Conservation (phyloP, 305 asterid genomes). For the Plantago lanceolata region DNA sequence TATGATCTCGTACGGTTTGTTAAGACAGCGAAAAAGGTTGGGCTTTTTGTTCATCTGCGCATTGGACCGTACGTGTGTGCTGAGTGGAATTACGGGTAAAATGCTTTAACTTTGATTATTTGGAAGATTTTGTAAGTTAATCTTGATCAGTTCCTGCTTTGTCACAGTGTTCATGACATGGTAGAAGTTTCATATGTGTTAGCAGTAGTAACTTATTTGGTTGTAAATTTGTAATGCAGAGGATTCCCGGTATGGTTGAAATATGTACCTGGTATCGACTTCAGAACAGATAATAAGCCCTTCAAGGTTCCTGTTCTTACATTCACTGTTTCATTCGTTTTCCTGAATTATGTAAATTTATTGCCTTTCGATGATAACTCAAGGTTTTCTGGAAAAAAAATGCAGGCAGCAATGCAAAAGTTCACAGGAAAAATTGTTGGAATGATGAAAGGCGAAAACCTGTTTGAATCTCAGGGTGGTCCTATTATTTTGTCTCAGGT, state of each 20-base stretch:
- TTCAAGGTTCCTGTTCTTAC: constrained; percentile 41
- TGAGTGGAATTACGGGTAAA: constrained; percentile 72
- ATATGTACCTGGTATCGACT: constrained; percentile 62
- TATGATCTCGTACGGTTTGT: constrained; percentile 61
- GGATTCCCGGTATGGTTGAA: constrained; percentile 75
- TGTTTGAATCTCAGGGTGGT: constrained; percentile 61
- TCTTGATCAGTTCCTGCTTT: constrained; percentile 1
- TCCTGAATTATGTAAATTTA: not conserved
- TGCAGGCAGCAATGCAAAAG: constrained; percentile 52
- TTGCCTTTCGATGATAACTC: not conserved
- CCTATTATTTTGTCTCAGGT: constrained; percentile 72
- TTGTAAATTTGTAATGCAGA: constrained; percentile 33
- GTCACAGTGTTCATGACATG: not conserved
- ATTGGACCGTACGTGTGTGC: constrained; percentile 73
- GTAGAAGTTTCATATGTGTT: not conserved
- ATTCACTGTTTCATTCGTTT: not conserved
- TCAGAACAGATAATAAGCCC: constrained; percentile 59
- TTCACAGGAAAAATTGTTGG: constrained; percentile 56
- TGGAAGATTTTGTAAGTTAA: not conserved
- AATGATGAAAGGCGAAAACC: constrained; percentile 54
- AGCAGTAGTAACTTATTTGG: not conserved
- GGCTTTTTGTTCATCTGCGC: constrained; percentile 48
- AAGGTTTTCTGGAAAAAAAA: constrained; percentile 11
- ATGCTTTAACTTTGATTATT: not conserved
- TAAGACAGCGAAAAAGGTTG: constrained; percentile 50